phyloP scores from a whole-genome alignment of 2,329 filamentous ascomycete species.

The Pseudohalonectria lignicola region DNA sequence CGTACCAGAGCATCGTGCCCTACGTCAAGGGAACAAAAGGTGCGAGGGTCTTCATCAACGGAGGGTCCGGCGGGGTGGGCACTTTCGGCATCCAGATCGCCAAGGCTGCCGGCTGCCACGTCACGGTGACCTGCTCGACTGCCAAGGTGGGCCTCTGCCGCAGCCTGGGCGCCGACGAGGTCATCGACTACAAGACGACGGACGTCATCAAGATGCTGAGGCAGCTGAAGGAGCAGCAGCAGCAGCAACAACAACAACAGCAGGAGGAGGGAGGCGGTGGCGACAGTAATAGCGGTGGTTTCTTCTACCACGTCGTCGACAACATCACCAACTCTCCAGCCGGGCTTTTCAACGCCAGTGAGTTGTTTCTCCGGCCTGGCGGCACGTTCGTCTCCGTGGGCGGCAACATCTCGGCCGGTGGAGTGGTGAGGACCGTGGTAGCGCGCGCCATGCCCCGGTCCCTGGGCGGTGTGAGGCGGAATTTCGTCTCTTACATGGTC shows the following conservation, averaged over 20 bases:
- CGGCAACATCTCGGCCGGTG: background rate
- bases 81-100: slow-evolving; percentile 25
- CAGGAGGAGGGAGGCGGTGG: too few species aligned
- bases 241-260: too few species aligned
- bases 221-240: slow-evolving; percentile 25
- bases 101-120: slow-evolving; percentile 18
- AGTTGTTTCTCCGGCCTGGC: background rate
- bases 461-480: slow-evolving; percentile 8
- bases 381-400: slow-evolving; percentile 13
- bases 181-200: slow-evolving; percentile 45
- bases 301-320: slow-evolving; percentile 45
- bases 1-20: slow-evolving; percentile 11
- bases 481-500: slow-evolving; percentile 6
- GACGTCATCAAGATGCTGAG: slow-evolving; percentile 25
- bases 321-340: slow-evolving; percentile 36
- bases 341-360: background rate
- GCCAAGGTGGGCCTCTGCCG: slow-evolving; percentile 45
- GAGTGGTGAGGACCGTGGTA: background rate
- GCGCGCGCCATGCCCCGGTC: slow-evolving; percentile 7
- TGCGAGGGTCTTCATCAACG: slow-evolving; percentile 36
- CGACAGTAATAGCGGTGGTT: too few species aligned
- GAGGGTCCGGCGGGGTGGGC: slow-evolving; percentile 24
- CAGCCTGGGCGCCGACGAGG: slow-evolving; percentile 47
- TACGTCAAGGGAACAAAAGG: slow-evolving; percentile 4
- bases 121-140: slow-evolving; percentile 40